Evolutionary conservation across 345 rosid species (phyloP).

Genomic region (Physaria fendleri): DNA sequence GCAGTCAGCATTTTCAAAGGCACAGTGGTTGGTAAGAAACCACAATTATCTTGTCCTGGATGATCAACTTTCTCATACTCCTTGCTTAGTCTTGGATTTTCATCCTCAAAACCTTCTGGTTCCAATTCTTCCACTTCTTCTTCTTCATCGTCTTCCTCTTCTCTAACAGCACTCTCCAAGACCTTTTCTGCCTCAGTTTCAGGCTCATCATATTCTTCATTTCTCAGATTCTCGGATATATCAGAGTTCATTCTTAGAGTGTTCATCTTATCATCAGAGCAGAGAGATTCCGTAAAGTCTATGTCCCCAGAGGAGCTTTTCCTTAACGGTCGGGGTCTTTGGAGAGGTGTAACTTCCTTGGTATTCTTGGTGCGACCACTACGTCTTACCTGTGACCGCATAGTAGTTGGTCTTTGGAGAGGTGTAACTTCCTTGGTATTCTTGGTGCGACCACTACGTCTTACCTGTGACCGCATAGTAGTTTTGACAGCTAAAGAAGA

Average conservation of each 20-base stretch:
- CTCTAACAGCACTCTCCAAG: slow-evolving; percentile 31
- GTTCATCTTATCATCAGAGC: slow-evolving; percentile 36
- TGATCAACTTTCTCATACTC: slow-evolving; percentile 50
- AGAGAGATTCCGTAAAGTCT: slow-evolving; percentile 42
- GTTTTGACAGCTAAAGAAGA: slow-evolving; percentile 48
- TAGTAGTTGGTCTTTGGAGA: slow-evolving; percentile 49
- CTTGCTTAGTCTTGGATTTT: slow-evolving; percentile 40
- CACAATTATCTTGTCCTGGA: slow-evolving; percentile 55
- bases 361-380: slow-evolving; percentile 51
- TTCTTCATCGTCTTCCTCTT: slow-evolving; percentile 33
- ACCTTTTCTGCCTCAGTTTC: slow-evolving; percentile 45
- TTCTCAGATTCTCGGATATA: slow-evolving; percentile 38
- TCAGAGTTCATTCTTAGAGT: slow-evolving; percentile 45
- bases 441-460: slow-evolving; percentile 51
- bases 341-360: slow-evolving; percentile 42
- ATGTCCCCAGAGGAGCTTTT: slow-evolving; percentile 50
- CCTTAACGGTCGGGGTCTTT: slow-evolving; percentile 51
- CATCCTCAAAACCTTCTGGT: slow-evolving; percentile 34
- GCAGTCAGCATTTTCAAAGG: slow-evolving; percentile 39
- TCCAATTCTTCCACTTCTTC: slow-evolving; percentile 35
- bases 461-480: slow-evolving; percentile 44
- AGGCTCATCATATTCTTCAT: slow-evolving; percentile 42
- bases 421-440: slow-evolving; percentile 48
- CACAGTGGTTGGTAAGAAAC: slow-evolving; percentile 47
- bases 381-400: slow-evolving; percentile 56